Conservation (phyloP, 495 filamentous ascomycete genomes). For the Penicillium ochrochloron region DNA sequence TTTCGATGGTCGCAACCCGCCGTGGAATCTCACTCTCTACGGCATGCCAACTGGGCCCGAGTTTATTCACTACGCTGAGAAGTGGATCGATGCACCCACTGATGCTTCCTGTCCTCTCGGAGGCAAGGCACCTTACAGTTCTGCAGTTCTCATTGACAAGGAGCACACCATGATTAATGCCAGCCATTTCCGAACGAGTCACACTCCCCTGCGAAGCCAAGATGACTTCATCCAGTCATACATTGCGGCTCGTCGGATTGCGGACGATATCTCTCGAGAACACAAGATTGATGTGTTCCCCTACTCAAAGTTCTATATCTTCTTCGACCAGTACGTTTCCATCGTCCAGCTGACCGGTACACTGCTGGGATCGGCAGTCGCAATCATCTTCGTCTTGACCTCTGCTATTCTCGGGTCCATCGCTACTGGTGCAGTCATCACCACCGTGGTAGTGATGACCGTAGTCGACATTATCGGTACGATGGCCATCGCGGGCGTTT, state of each 20-base stretch:
- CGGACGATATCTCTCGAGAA: slow-evolving; percentile 66
- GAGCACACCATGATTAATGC: slow-evolving; percentile 67
- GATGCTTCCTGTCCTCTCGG: slow-evolving; percentile 83
- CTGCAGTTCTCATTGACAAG: slow-evolving; percentile 79
- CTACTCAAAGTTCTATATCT: slow-evolving; percentile 96
- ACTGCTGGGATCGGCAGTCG: slow-evolving; percentile 80
- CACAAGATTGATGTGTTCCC: slow-evolving; percentile 85
- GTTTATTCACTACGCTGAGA: slow-evolving; percentile 81
- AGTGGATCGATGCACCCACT: slow-evolving; percentile 82
- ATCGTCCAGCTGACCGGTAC: slow-evolving; percentile 79
- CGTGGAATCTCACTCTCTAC: slow-evolving; percentile 83
- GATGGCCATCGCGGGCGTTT: slow-evolving; percentile 87
- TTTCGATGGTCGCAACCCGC: slow-evolving; percentile 72
- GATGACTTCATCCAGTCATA: slow-evolving; percentile 94
- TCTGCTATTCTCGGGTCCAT: slow-evolving; percentile 82
- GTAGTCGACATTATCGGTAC: slow-evolving; percentile 92
- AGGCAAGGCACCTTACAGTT: slow-evolving; percentile 83
- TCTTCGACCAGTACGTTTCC: slow-evolving; percentile 94
- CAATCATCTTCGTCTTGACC: slow-evolving; percentile 78
- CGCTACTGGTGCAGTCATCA: slow-evolving; percentile 79
- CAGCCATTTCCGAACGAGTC: slow-evolving; percentile 88
- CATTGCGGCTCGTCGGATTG: slow-evolving; percentile 87
- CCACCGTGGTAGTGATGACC: slow-evolving; percentile 86
- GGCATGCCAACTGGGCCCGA: slow-evolving; percentile 94
- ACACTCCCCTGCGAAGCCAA: slow-evolving; percentile 83